Percentiles rank a stretch among this genome's conserved stretches.
phyloP scores from a whole-genome alignment of 768 basidiomycete genomes.

The Collybia sordida region DNA sequence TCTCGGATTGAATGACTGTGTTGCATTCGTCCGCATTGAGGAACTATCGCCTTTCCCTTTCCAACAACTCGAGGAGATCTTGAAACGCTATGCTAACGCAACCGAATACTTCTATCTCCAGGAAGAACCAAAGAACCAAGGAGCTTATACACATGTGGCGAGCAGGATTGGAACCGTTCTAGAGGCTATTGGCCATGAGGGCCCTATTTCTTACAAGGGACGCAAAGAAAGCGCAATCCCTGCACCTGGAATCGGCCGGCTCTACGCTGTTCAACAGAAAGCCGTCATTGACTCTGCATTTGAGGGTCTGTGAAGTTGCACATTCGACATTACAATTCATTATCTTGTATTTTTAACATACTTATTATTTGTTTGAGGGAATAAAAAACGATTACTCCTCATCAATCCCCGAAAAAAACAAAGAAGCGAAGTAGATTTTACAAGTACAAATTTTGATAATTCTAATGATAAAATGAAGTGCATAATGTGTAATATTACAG shows the following conservation, averaged over 20 bases:
- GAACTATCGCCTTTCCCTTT: conserved; percentile 92
- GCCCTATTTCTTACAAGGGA: conserved; percentile 55
- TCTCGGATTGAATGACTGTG: conserved; percentile 41
- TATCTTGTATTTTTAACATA: too few species aligned
- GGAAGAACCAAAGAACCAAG: conserved; percentile 89
- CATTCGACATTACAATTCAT: too few species aligned
- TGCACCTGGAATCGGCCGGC: conserved; percentile 71
- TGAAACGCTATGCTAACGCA: conserved; percentile 45
- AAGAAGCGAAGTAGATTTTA: too few species aligned
- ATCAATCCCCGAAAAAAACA: too few species aligned
- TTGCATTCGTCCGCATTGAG: conserved; percentile 79
- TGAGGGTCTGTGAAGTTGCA: conserved; percentile 31
- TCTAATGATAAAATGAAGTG: too few species aligned
- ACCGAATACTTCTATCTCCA: conserved; percentile 68
- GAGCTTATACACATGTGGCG: conserved; percentile 69
- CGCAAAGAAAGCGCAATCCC: conserved; percentile 72
- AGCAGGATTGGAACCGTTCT: conserved; percentile 57
- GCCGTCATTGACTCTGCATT: conserved; percentile 61
- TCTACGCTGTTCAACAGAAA: conserved; percentile 67
- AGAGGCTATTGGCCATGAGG: conserved; percentile 28
- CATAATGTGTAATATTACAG: too few species aligned
- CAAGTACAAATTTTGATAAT: too few species aligned
- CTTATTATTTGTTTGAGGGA: too few species aligned
- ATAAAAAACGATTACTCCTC: too few species aligned
- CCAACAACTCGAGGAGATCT: conserved; percentile 38